Percentiles rank a stretch among this genome's conserved stretches.
Evolutionary conservation across 768 basidiomycete genomes (phyloP).

Genomic region (Auricularia auricula-judae): DNA sequence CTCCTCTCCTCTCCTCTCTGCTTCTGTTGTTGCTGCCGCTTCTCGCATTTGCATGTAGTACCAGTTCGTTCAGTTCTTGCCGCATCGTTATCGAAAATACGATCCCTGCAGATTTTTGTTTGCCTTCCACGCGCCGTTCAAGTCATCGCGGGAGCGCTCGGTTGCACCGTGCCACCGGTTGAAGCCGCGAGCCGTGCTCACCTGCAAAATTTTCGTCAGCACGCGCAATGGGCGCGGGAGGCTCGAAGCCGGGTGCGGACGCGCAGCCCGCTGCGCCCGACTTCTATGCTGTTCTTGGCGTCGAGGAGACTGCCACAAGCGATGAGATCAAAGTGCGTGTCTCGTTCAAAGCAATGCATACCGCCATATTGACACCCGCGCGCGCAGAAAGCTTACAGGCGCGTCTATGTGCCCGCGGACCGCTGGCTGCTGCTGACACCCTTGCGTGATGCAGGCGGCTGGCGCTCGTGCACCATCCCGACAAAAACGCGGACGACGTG

Average conservation of each 20-base stretch:
- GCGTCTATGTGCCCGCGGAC: background rate
- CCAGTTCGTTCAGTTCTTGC: background rate
- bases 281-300: conserved; percentile 74
- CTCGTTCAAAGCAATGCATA: background rate
- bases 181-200: background rate
- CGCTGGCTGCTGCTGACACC: no score
- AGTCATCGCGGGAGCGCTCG: background rate
- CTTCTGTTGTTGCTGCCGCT: background rate
- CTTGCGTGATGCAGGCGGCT: conserved; percentile 36
- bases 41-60: background rate
- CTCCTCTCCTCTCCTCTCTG: background rate
- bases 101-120: background rate
- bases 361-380: background rate
- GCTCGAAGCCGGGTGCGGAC: background rate
- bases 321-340: conserved; percentile 78
- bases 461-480: conserved; percentile 78
- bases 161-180: background rate
- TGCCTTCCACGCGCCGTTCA: background rate
- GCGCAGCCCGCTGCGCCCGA: conserved; percentile 23
- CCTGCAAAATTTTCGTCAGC: background rate
- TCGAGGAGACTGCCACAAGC: conserved; percentile 69
- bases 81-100: no score
- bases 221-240: background rate
- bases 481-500: conserved; percentile 74
- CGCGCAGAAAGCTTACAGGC: background rate